Evolutionary conservation across 2,329 filamentous ascomycete species (phyloP).

Genomic region (Fusarium sp.): DNA sequence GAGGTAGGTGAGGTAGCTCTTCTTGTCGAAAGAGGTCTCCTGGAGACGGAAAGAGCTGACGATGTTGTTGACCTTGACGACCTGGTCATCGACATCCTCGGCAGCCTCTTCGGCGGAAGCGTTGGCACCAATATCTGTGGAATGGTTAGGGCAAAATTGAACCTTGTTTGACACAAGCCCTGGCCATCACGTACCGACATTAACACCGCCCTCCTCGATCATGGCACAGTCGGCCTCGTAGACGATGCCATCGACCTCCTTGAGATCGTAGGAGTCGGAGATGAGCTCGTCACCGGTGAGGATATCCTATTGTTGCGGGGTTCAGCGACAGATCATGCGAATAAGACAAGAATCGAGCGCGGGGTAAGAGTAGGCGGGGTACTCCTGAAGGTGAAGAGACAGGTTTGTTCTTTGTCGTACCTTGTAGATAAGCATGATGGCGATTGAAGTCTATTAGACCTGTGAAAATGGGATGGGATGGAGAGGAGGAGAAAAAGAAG

Average conservation of each 20-base stretch:
- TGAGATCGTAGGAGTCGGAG: slow-evolving; percentile 92
- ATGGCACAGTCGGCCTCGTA: slow-evolving; percentile 95
- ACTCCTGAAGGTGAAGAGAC: not conserved
- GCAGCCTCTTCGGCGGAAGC: slow-evolving; percentile 92
- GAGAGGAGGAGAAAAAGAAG: slow-evolving; percentile 23
- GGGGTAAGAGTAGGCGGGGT: slow-evolving; percentile 33
- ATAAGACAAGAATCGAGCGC: slow-evolving; percentile 28
- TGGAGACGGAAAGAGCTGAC: slow-evolving; percentile 92
- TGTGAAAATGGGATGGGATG: slow-evolving; percentile 34
- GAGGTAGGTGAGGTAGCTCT: slow-evolving; percentile 83
- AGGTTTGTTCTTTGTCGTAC: slow-evolving; percentile 56
- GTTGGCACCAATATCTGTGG: slow-evolving; percentile 89
- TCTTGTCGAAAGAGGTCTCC: slow-evolving; percentile 86
- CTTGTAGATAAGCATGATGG: slow-evolving; percentile 81
- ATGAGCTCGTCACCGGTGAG: slow-evolving; percentile 94
- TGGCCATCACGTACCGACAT: slow-evolving; percentile 71
- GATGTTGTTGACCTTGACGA: slow-evolving; percentile 89
- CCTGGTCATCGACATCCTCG: slow-evolving; percentile 77
- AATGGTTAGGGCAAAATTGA: slow-evolving; percentile 17
- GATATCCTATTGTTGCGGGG: slow-evolving; percentile 75
- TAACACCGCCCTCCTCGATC: slow-evolving; percentile 82
- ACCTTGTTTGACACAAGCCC: not conserved
- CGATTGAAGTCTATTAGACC: slow-evolving; percentile 51
- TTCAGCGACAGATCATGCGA: slow-evolving; percentile 45
- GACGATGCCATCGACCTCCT: slow-evolving; percentile 80